phyloP scores from a whole-genome alignment of 2,329 filamentous ascomycete species.

The Bimuria novae-zelandiae region DNA sequence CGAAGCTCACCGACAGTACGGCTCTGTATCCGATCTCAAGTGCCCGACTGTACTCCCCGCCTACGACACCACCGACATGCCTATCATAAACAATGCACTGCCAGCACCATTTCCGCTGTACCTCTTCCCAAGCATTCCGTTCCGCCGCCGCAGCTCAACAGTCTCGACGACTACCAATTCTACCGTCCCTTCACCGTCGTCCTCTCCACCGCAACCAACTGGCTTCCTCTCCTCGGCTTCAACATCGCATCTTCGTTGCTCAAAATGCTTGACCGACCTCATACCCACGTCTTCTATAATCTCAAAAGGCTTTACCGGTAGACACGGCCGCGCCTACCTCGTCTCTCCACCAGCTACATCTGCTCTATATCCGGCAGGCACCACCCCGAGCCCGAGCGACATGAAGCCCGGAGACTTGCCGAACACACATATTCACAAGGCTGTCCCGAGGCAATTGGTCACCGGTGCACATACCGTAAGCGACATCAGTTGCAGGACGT shows the following conservation, averaged over 20 bases:
- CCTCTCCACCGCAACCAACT: constrained; percentile 29
- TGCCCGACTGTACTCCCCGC: constrained; percentile 1
- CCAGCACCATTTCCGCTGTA: constrained; percentile 50
- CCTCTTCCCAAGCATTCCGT: constrained; percentile 43
- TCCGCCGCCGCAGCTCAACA: constrained; percentile 47
- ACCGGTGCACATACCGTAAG: constrained; percentile 66
- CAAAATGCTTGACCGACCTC: constrained; percentile 63
- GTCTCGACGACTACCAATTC: constrained; percentile 33
- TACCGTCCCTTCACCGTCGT: constrained; percentile 23
- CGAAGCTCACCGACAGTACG: background rate
- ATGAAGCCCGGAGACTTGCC: constrained; percentile 51
- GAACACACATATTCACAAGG: constrained; percentile 62
- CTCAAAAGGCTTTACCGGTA: constrained; percentile 68
- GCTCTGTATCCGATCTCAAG: background rate
- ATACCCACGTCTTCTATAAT: constrained; percentile 64
- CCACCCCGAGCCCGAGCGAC: constrained; percentile 10
- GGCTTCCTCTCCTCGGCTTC: constrained; percentile 38
- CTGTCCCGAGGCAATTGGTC: constrained; percentile 63
- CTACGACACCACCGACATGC: constrained; percentile 8
- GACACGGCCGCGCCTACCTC: constrained; percentile 67
- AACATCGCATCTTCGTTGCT: constrained; percentile 62
- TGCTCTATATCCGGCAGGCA: constrained; percentile 23
- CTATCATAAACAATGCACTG: constrained; percentile 7
- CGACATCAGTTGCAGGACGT: constrained; percentile 62
- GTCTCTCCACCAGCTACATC: constrained; percentile 54